These are phyloP conservation scores for Daldinia loculata DNA, from an alignment of 495 filamentous ascomycete species.

Conservation along the genomic window DNA sequence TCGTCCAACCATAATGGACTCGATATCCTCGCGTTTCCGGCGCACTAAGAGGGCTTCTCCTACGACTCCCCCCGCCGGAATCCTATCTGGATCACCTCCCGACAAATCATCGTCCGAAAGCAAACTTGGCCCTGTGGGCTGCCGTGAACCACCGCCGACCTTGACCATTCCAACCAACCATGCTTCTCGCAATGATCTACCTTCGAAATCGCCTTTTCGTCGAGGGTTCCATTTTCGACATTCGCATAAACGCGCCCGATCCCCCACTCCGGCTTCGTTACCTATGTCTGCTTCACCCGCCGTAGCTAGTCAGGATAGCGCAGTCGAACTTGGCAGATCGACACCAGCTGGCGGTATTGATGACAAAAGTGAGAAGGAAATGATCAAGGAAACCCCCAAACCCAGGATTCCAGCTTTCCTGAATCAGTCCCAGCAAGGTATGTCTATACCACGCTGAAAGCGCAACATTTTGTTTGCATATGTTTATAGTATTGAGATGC, in stretches of 20 bases:
- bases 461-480: background rate
- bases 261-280: slow-evolving; percentile 49
- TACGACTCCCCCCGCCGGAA: slow-evolving; percentile 3
- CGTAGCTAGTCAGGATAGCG: slow-evolving; percentile 28
- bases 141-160: slow-evolving; percentile 27
- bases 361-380: slow-evolving; percentile 32
- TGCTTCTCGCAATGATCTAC: slow-evolving; percentile 7
- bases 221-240: slow-evolving; percentile 34
- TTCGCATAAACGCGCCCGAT: slow-evolving; percentile 52
- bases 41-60: slow-evolving; percentile 32
- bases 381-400: slow-evolving; percentile 27
- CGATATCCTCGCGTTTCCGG: slow-evolving; percentile 42
- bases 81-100: slow-evolving; percentile 23
- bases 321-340: slow-evolving; percentile 42
- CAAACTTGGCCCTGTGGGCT: slow-evolving; percentile 8
- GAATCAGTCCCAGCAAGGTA: slow-evolving; percentile 48
- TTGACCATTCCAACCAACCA: slow-evolving; percentile 35
- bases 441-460: slow-evolving; percentile 1
- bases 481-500: slow-evolving; percentile 11
- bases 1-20: slow-evolving; percentile 37
- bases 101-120: slow-evolving; percentile 27
- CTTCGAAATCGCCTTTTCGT: slow-evolving; percentile 41
- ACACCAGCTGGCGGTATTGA: slow-evolving; percentile 34
- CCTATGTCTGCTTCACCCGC: slow-evolving; percentile 43
- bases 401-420: slow-evolving; percentile 57